phyloP scores from a whole-genome alignment of 2,329 filamentous ascomycete genomes.

The Diplodia mutila region DNA sequence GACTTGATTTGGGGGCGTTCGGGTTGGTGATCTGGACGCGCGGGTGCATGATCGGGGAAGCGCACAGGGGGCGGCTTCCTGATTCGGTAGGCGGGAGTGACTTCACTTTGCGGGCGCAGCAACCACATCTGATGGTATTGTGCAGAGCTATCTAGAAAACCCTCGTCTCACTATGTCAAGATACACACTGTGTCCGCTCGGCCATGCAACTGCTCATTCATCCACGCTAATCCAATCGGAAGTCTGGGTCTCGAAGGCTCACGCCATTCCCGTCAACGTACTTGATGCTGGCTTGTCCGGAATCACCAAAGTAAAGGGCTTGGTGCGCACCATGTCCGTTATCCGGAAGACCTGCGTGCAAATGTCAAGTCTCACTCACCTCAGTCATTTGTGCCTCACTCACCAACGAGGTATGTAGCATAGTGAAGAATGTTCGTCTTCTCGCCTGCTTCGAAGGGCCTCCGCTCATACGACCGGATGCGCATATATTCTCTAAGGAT shows the following conservation, averaged over 20 bases:
- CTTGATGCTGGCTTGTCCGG: not conserved
- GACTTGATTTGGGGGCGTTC: too few species aligned
- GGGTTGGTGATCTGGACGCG: too few species aligned
- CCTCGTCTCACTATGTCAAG: not conserved
- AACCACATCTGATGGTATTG: too few species aligned
- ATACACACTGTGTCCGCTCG: not conserved
- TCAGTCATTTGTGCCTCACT: not conserved
- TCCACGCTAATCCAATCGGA: not conserved
- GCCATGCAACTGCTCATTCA: not conserved
- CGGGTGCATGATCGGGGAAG: too few species aligned
- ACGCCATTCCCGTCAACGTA: not conserved
- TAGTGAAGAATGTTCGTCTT: not conserved
- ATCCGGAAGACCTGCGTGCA: not conserved
- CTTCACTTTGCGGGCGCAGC: too few species aligned
- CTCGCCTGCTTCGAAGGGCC: not conserved
- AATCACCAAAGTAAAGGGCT: not conserved
- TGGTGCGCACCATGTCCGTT: not conserved
- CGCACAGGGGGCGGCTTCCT: too few species aligned
- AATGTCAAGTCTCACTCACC: not conserved
- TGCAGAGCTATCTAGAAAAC: too few species aligned
- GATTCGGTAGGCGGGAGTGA: too few species aligned
- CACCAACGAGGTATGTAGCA: not conserved
- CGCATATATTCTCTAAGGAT: not conserved
- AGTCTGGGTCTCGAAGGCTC: not conserved
- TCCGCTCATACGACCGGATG: not conserved